A percentile compares a stretch with the other conserved stretches of the same genome.
Evolutionary conservation across 352 stramenopile species (phyloP).

Genomic region (Plasmopara halstedii): DNA sequence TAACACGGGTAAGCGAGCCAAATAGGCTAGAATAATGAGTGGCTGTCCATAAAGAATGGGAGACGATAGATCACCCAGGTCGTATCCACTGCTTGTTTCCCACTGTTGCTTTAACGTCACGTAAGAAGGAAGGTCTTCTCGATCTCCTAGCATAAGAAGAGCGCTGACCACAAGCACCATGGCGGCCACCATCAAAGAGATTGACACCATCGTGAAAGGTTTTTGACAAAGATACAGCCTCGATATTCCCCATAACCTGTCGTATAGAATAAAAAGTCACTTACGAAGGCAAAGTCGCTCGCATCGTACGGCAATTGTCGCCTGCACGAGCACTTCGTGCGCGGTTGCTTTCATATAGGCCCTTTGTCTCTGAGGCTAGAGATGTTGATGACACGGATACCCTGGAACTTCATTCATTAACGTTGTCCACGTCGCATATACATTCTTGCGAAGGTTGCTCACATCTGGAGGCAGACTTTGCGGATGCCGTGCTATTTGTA

Average conservation of each 20-base stretch:
- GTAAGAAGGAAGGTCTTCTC: conserved; percentile 28
- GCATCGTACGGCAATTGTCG: conserved; percentile 32
- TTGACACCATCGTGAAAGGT: conserved; percentile 24
- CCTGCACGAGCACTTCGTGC: conserved; percentile 33
- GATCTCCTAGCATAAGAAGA: conserved; percentile 47
- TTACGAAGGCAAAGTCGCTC: neutral
- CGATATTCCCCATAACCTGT: neutral
- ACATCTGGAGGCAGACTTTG: conserved; percentile 67
- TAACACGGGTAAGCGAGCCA: conserved; percentile 38
- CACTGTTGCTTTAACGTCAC: conserved; percentile 30
- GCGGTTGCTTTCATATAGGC: conserved; percentile 31
- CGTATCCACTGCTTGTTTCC: conserved; percentile 28
- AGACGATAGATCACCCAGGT: conserved; percentile 39
- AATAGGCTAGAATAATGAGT: conserved; percentile 37
- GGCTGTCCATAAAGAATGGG: conserved; percentile 42
- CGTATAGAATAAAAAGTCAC: neutral
- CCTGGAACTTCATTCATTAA: conserved; percentile 23
- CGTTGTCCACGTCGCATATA: conserved; percentile 13
- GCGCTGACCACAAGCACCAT: conserved; percentile 37
- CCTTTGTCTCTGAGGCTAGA: conserved; percentile 15
- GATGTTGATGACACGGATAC: conserved; percentile 37
- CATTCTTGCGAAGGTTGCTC: conserved; percentile 41
- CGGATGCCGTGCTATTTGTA: conserved; percentile 65
- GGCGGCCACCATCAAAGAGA: conserved; percentile 25
- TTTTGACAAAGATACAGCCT: neutral